Evolutionary conservation across 352 stramenopile genomes (phyloP), one percentile per base, ranked within the genome.

Genomic region (Phytophthora europaea): DNA sequence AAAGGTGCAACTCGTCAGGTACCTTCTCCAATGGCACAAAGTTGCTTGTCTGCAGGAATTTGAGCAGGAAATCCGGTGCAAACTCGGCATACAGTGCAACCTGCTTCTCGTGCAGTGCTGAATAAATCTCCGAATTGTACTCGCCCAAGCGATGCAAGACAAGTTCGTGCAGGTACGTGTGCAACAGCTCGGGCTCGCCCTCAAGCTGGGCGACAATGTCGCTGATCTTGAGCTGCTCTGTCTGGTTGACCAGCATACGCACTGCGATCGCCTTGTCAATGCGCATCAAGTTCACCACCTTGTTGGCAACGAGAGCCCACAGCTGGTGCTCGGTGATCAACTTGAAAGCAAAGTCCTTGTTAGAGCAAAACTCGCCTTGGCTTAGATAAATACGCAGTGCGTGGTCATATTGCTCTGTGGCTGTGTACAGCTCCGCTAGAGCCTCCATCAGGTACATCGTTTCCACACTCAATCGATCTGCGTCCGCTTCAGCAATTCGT

Each of bases 11-110:
- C 6, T 8, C 36, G 6, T 8, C 26, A 54, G 38, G 61, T 57
- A 94, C 88, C 84, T 94, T 96, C 59, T 96, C 87, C 23, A 96
- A 67, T 16, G 89, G 87, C 31, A 96, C 87, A 64, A 94, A 94
- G 31, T 91, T 91, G 75, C 84, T 94, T 4, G 81, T 94, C 57
- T 94, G 87, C 16, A 96, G 70, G 51, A 96, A 96, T 60, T 85
- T 87, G 15, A 96, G 76, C 70, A 96, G 53, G 47, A 86, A 87
- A 12, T 74, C 53, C 3, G 87, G 89, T 13, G 76, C 67, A 48
- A 91, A 96, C 43, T 94, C 78, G 0, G 87, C 72, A 76, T 96
- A 94, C 1, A 96, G 61, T 7, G 84, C 83, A 10, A 96, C 86
- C 71, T 96, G 85, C 33, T 78, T 85, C 36, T 94, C 89, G 60